Base-by-base conservation (phyloP, 106 monocot species). In the Xerophyta viscosa region DNA sequence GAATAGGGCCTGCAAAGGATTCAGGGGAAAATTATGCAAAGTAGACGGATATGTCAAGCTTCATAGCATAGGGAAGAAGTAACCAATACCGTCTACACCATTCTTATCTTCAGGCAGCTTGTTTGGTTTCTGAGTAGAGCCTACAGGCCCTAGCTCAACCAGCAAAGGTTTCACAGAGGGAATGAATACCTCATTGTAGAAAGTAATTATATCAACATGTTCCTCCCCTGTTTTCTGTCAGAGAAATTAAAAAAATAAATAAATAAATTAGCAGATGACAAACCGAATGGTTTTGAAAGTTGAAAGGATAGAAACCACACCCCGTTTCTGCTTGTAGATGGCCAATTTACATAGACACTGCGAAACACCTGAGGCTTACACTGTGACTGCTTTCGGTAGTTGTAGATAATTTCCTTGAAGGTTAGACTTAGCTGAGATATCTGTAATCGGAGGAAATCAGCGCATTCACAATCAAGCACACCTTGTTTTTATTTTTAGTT, bases 361-460 rank as follows among this genome's bases (percentile, higher is more conserved):
- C 88, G 96, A 54, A 96, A 96, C 56, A 89, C 88, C 39, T 96
- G 96, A 37, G 88, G 70, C 60, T 88, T 89, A 55, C 94, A 96
- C 22, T 96, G 96, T 23, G 84, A 76, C 68, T 85, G 85, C 45
- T 85, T 96, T 69, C 84, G 81, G 31, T 96, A 96, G 61, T 63
- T 75, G 41, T 78, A 85, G 51, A 96, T 96, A 31, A 96, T 96
- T 71, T 88, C 88, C 82, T 89, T 96, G 51, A 96, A 96, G 8
- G 96, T 79, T 50, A 89, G 49, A 48, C 46, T 75, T 54, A 88
- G 36, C 20, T 85, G 77, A 52, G 85, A 88, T 27, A 96, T 89
- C 88, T 96, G 75, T 62, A 37, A 22, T 37, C 18, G 30, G 4
- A 19, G 48, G 43, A 37, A 1, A 7, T 58, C 31, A n/a, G n/a